Evolutionary conservation across 352 stramenopile genomes (phyloP).

Genomic region (Pythium grandisporangium): DNA sequence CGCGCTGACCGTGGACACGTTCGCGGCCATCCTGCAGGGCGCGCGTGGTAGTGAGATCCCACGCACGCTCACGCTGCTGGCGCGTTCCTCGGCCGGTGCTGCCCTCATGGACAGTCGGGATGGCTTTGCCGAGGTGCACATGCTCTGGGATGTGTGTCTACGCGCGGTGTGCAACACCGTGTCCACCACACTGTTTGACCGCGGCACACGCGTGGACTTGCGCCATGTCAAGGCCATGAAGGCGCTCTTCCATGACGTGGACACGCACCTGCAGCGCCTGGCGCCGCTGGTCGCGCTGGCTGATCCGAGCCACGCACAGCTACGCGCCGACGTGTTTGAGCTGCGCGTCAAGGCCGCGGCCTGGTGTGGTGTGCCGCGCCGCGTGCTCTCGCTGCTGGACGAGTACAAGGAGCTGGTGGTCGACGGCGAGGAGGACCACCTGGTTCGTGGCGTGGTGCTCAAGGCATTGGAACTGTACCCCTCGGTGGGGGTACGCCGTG

Average conservation of each 20-base stretch:
- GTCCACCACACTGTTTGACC: slow-evolving; percentile 41
- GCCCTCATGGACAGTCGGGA: slow-evolving; percentile 9
- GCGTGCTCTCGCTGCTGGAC: slow-evolving; percentile 41
- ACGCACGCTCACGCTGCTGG: slow-evolving; percentile 43
- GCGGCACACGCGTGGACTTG: slow-evolving; percentile 23
- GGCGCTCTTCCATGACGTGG: slow-evolving; percentile 41
- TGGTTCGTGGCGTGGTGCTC: slow-evolving; percentile 9
- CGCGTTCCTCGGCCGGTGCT: slow-evolving; percentile 35
- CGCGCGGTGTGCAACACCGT: slow-evolving; percentile 53
- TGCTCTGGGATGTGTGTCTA: slow-evolving; percentile 54
- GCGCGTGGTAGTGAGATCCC: slow-evolving; percentile 63
- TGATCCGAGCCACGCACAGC: slow-evolving; percentile 23
- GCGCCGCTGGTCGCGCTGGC: slow-evolving; percentile 34
- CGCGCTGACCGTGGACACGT: slow-evolving; percentile 42
- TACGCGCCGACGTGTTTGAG: slow-evolving; percentile 43
- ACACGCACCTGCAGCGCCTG: slow-evolving; percentile 44
- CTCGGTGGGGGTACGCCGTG: slow-evolving; percentile 6
- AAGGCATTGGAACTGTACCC: slow-evolving; percentile 16
- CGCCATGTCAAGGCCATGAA: slow-evolving; percentile 36
- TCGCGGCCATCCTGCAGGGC: slow-evolving; percentile 43
- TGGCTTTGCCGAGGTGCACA: neutral
- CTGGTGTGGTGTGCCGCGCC: slow-evolving; percentile 28
- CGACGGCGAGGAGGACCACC: neutral
- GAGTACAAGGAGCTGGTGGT: slow-evolving; percentile 37
- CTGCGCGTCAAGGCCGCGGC: slow-evolving; percentile 57